A percentile compares a stretch with the other conserved stretches of the same genome.
These are phyloP conservation scores for Arabidopsis lyrata DNA, from an alignment of 441 rosid genomes.

Conservation along the genomic window DNA sequence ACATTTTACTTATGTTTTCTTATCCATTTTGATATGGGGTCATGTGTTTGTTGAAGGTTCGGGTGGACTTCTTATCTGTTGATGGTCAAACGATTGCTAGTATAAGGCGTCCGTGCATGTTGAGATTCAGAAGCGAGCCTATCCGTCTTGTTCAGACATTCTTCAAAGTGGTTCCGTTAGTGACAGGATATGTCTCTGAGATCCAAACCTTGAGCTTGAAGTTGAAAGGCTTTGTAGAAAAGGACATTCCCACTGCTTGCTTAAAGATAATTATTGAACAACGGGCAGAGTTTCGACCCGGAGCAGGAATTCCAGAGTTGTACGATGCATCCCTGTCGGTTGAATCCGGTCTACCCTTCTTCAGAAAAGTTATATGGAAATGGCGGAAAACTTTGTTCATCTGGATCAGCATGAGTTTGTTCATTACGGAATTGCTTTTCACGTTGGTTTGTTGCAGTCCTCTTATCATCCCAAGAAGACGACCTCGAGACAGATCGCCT, in stretches of 20 bases:
- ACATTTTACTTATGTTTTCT: background rate
- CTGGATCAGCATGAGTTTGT: conserved; percentile 67
- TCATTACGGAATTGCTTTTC: conserved; percentile 59
- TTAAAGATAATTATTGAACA: conserved; percentile 72
- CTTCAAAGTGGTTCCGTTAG: conserved; percentile 69
- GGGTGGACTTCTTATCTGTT: conserved; percentile 69
- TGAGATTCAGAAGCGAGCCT: conserved; percentile 76
- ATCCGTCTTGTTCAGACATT: conserved; percentile 65
- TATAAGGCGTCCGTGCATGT: conserved; percentile 74
- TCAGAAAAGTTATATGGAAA: conserved; percentile 70
- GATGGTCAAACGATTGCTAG: conserved; percentile 64
- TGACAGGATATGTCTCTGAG: conserved; percentile 78
- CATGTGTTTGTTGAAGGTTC: conserved; percentile 59
- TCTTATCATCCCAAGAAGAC: conserved; percentile 67
- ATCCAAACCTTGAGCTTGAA: conserved; percentile 70
- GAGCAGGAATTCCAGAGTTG: conserved; percentile 88
- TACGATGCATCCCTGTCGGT: conserved; percentile 67
- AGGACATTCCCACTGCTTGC: conserved; percentile 73
- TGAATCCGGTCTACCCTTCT: conserved; percentile 70
- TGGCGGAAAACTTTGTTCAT: conserved; percentile 79
- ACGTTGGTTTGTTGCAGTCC: conserved; percentile 71
- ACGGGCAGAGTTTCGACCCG: conserved; percentile 69
- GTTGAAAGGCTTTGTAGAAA: conserved; percentile 65
- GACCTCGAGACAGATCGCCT: conserved; percentile 38
- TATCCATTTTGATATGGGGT: background rate